Conservation (phyloP, 768 basidiomycete genomes). For the Paxillus ammoniavirescens region DNA sequence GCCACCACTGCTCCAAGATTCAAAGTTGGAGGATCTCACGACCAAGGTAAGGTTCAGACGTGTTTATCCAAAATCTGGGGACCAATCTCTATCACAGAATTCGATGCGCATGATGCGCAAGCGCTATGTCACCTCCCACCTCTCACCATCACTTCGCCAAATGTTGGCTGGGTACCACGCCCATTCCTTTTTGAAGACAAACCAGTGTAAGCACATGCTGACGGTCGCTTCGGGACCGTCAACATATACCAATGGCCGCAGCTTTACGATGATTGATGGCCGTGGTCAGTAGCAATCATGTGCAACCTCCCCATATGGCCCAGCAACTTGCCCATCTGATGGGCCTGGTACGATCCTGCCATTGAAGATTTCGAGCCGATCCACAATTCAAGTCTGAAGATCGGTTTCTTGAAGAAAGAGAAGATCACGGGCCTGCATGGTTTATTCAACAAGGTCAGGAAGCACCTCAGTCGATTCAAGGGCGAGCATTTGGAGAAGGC, state of each 20-base stretch:
- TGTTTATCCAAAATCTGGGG: too few species aligned
- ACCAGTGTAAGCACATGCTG: not conserved
- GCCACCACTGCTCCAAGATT: too few species aligned
- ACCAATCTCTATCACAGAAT: too few species aligned
- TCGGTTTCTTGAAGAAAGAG: not conserved
- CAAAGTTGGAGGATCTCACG: too few species aligned
- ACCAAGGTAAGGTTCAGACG: too few species aligned
- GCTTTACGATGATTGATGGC: not conserved
- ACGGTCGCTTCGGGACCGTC: not conserved
- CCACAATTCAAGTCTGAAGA: not conserved
- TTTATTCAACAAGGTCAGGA: not conserved
- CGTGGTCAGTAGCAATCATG: not conserved
- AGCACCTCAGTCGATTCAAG: too few species aligned
- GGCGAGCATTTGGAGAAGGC: too few species aligned
- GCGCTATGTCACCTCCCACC: too few species aligned
- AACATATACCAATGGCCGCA: constrained; percentile 4
- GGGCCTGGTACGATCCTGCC: not conserved
- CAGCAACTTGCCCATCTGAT: not conserved
- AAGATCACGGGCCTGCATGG: not conserved
- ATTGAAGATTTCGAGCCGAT: not conserved
- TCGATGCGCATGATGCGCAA: too few species aligned
- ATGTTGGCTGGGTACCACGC: not conserved
- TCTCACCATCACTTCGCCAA: not conserved
- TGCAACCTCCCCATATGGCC: not conserved
- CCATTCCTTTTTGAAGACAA: not conserved